phyloP scores from a whole-genome alignment of 768 basidiomycete species.

The Boletus pseudopeckii region DNA sequence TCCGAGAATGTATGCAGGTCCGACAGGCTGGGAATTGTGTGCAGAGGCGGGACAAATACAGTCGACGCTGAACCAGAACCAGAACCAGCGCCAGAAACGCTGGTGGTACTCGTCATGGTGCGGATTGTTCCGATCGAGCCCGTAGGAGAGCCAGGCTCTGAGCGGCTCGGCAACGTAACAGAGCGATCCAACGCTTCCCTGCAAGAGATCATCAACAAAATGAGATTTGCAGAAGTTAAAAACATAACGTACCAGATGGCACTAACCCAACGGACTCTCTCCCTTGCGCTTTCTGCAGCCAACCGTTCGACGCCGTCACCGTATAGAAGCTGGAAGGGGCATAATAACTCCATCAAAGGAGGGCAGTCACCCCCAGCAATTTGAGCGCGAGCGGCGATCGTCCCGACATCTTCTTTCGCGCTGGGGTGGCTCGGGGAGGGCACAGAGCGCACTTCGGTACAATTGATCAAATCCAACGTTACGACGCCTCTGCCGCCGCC shows the following conservation, averaged over 20 bases:
- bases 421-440: conserved; percentile 78
- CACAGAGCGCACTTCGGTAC: conserved; percentile 79
- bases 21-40: conserved; percentile 65
- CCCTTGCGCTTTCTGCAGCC: conserved; percentile 83
- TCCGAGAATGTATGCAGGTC: conserved; percentile 53
- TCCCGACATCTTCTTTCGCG: conserved; percentile 84
- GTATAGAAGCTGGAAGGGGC: conserved; percentile 90
- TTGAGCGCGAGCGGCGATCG: conserved; percentile 70
- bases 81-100: conserved; percentile 30
- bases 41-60: conserved; percentile 74
- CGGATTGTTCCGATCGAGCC: conserved; percentile 69
- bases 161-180: conserved; percentile 46
- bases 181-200: conserved; percentile 81
- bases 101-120: conserved; percentile 48
- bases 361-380: conserved; percentile 39
- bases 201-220: conserved; percentile 2
- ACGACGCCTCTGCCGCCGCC: conserved; percentile 83
- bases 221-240: not conserved
- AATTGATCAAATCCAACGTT: conserved; percentile 82
- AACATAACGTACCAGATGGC: conserved; percentile 66
- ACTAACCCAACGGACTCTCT: conserved; percentile 89
- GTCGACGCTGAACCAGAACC: conserved; percentile 64
- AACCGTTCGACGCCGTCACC: conserved; percentile 85
- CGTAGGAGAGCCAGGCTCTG: conserved; percentile 42
- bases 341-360: conserved; percentile 66